Percentiles rank a stretch among this genome's conserved stretches.
These are phyloP conservation scores for Phaseolus lunatus DNA, from an alignment of 306 rosid species.

Conservation along the genomic window DNA sequence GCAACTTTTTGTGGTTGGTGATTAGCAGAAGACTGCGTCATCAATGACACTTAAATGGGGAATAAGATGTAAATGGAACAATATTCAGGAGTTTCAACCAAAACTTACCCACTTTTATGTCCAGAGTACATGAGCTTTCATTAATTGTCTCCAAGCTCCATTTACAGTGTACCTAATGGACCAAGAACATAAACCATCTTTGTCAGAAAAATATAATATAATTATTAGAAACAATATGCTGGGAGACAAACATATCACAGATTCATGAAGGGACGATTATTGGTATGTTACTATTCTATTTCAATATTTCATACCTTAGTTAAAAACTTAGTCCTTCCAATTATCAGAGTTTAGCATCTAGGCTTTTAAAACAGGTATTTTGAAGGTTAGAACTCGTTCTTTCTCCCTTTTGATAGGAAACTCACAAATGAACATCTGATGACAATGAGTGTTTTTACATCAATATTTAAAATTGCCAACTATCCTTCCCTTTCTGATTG, in stretches of 20 bases:
- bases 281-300: conserved; percentile 25
- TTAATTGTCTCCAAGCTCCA: conserved; percentile 70
- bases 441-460: conserved; percentile 8
- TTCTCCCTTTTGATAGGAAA: conserved; percentile 28
- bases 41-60: conserved; percentile 5
- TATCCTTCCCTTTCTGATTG: not conserved
- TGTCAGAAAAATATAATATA: conserved; percentile 18
- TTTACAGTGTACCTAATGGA: conserved; percentile 82
- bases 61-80: conserved; percentile 19
- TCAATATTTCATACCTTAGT: not conserved
- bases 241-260: conserved; percentile 19
- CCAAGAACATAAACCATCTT: conserved; percentile 44
- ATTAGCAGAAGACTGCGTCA: conserved; percentile 32
- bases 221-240: conserved; percentile 17
- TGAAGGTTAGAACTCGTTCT: not conserved
- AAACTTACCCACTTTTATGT: conserved; percentile 87
- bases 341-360: conserved; percentile 14
- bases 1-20: conserved; percentile 3
- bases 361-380: conserved; percentile 2
- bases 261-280: conserved; percentile 11
- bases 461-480: conserved; percentile 8
- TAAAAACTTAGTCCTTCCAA: conserved; percentile 21
- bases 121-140: conserved; percentile 72
- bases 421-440: not conserved
- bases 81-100: conserved; percentile 41